A percentile compares a stretch with the other conserved stretches of the same genome.
phyloP scores from a whole-genome alignment of 225 moss, liverwort and hornwort species.

The Asterella californica region DNA sequence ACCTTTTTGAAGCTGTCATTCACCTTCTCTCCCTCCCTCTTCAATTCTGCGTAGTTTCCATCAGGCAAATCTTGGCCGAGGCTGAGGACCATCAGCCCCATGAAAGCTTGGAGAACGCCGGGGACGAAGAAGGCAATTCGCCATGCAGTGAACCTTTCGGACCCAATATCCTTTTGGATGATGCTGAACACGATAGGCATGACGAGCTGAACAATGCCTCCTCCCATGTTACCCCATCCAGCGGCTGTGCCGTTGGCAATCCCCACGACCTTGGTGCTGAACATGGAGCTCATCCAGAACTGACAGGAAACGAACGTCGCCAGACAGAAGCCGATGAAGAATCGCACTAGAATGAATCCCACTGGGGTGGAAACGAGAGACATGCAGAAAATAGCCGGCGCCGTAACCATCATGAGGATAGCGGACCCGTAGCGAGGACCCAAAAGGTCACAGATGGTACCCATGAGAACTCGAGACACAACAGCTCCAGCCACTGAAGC shows the following conservation, averaged over 20 bases:
- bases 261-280: slow-evolving; percentile 70
- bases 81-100: slow-evolving; percentile 45
- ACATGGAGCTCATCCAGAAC: slow-evolving; percentile 80
- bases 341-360: too few species aligned
- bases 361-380: slow-evolving; percentile 12
- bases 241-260: slow-evolving; percentile 66
- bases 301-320: too few species aligned
- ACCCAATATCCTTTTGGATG: slow-evolving; percentile 36
- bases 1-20: slow-evolving; percentile 53
- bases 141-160: slow-evolving; percentile 51
- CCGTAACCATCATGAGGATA: slow-evolving; percentile 52
- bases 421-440: slow-evolving; percentile 70
- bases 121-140: slow-evolving; percentile 59
- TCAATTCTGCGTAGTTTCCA: slow-evolving; percentile 44
- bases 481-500: slow-evolving; percentile 62
- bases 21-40: slow-evolving; percentile 36
- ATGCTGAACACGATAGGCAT: slow-evolving; percentile 63
- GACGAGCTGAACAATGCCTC: slow-evolving; percentile 68
- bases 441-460: slow-evolving; percentile 59
- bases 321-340: too few species aligned
- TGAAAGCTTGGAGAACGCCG: slow-evolving; percentile 58
- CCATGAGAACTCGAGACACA: slow-evolving; percentile 59
- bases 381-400: slow-evolving; percentile 67
- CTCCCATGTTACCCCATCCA: slow-evolving; percentile 55
- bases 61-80: slow-evolving; percentile 66